Base-by-base conservation (phyloP, 106 monocot genomes). In the Chionographis japonica region DNA sequence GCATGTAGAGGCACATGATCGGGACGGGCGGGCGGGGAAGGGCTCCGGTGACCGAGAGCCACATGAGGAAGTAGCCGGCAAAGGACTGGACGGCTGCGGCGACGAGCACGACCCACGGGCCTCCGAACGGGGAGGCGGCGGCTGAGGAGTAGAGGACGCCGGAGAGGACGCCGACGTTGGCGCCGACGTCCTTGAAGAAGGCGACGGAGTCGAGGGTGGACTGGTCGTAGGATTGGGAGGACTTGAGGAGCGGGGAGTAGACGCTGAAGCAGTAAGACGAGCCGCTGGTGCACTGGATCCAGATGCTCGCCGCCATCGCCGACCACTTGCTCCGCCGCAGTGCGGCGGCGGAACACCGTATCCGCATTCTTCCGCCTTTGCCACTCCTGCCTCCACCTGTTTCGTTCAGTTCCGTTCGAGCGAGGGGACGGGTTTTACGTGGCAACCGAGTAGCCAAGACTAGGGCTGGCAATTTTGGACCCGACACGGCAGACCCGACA, bases 131-230 rank as follows among this genome's bases (percentile, higher is more conserved):
- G 54, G 66, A 62, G 63, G 20, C 57, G 40, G 52, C 17, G 14
- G 35, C 38, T 17, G 70, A 84, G 49, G 90, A 76, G 58, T 76
- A 75, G 54, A 94, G 83, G 61, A 90, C 37, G 42, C 94, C 90
- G 43, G 90, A 83, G 49, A 86, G 68, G 46, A 90, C 62, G 55
- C 86, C 90, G 61, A 70, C 75, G 75, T 90, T 90, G 36, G 90
- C 90, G 37, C 90, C 90, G 52, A 83, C 7, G 75, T 90, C 90
- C 59, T 90, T 90, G 83, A 83, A 90, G 83, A 83, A 80, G 61
- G 86, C 86, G 63, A 90, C 90, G 19, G 72, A 65, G 65, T 90
- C 75, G 52, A 90, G 90, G 11, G 86, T 78, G 58, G 86, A 83
- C 61, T 90, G 85, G 60, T 77, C 71, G 76, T 79, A 90, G 71